Conservation (phyloP, 2,329 filamentous ascomycete species). For the Penicillium capsulatum region DNA sequence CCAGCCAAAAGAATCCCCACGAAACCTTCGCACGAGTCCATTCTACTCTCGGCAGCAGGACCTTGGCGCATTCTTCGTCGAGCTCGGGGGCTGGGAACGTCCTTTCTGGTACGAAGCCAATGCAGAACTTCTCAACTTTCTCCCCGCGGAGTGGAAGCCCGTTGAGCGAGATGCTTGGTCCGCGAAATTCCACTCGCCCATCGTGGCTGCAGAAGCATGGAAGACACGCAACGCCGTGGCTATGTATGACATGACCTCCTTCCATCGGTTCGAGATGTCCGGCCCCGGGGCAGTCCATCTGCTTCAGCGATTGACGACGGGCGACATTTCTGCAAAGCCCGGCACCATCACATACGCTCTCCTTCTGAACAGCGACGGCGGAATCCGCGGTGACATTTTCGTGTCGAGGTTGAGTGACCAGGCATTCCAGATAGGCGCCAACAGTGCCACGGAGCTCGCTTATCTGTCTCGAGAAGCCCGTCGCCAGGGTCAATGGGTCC, state of each 20-base stretch:
- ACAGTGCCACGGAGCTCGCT: constrained; percentile 52
- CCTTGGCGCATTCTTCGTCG: constrained; percentile 53
- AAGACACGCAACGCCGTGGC: constrained; percentile 60
- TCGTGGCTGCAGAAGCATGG: constrained; percentile 60
- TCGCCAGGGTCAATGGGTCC: constrained; percentile 46
- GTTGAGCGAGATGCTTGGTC: constrained; percentile 58
- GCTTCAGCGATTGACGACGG: constrained; percentile 48
- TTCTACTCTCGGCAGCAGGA: constrained; percentile 54
- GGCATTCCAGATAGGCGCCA: constrained; percentile 51
- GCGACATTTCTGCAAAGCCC: constrained; percentile 41
- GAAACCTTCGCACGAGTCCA: constrained; percentile 56
- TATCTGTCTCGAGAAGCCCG: constrained; percentile 55
- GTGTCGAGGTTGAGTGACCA: constrained; percentile 51
- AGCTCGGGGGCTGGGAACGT: constrained; percentile 58
- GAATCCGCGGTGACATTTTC: constrained; percentile 56
- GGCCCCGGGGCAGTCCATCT: constrained; percentile 56
- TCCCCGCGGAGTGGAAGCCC: constrained; percentile 55
- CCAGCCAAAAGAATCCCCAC: constrained; percentile 54
- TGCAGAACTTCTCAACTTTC: constrained; percentile 46
- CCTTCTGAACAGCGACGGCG: constrained; percentile 51
- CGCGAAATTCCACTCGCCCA: constrained; percentile 53
- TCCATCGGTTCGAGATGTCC: constrained; percentile 55
- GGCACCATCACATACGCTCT: constrained; percentile 56
- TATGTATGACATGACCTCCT: constrained; percentile 60
- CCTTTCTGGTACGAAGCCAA: constrained; percentile 62